Base-by-base conservation (phyloP, 129 eudicot genomes). In the Smallanthus sonchifolius region DNA sequence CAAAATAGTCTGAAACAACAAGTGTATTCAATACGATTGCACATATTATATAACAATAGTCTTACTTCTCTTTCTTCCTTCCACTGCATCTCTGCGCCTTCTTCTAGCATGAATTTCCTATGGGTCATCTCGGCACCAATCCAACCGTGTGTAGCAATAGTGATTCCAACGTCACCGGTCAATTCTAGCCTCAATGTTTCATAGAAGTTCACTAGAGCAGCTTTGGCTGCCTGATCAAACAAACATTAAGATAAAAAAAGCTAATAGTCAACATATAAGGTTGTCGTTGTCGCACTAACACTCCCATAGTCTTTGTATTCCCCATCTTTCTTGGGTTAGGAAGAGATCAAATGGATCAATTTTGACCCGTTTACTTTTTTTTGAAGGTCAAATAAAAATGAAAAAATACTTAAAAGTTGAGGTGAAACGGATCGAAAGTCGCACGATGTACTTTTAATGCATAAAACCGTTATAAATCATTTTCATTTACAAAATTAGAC, bases 11-110 rank as follows among this genome's bases (percentile, higher is more conserved):
- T 7, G 10, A 39, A 24, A 39, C 43, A 44, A 44, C 14, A 10
- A 44, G 51, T 2, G 15, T 44, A 44, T 44, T 13, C 1, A 4
- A 38, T 38, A 1, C 30, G 30, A 24, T 24, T 24, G 30, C 30
- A 24, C 30, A 24, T 24, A 24, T 24, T 24, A 0, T 24, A 24
- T 24, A 24, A 24, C 30, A 24, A 8, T 16, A 4, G 80, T 65
- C 83, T 84, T 74, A 88, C 98, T 56, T 94, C 98, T 80, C 97
- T 76, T 83, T 94, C 98, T 83, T 94, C 98, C 78, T 86, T 94
- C 98, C 98, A 90, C 20, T 94, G 98, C 97, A 94, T 90, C 44
- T 94, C 98, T 7, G 98, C 89, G 6, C 97, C 96, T 70, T 90
- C 96, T 65, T 94, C 97, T 11, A 90, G 44, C 97, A 88, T 86